Evolutionary conservation across 2,329 filamentous ascomycete species (phyloP).

Genomic region (Onygenales sp.): DNA sequence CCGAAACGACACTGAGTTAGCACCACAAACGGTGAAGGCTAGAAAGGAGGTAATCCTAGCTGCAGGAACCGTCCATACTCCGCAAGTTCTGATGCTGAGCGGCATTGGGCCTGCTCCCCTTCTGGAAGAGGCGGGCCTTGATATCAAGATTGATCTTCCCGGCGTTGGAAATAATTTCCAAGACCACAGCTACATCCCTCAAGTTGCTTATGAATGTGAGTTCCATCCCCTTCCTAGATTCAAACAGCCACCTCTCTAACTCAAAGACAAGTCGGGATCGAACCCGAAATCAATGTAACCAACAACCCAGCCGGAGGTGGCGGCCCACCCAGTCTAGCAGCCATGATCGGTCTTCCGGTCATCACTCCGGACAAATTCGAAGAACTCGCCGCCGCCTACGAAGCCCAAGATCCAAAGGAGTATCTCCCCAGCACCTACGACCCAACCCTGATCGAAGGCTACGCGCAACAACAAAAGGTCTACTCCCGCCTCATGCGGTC

Average conservation of each 20-base stretch:
- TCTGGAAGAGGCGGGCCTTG: constrained; percentile 29
- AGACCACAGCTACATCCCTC: constrained; percentile 13
- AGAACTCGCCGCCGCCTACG: background rate
- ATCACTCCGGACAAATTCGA: background rate
- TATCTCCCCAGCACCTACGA: background rate
- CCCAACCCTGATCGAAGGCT: background rate
- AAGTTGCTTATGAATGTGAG: constrained; percentile 5
- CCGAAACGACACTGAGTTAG: background rate
- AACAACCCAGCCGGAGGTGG: background rate
- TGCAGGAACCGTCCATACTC: constrained; percentile 31
- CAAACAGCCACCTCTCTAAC: background rate
- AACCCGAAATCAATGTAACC: background rate
- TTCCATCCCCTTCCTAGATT: background rate
- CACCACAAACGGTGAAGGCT: background rate
- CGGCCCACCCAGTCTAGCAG: background rate
- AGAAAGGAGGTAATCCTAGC: constrained; percentile 31
- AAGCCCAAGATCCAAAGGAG: constrained; percentile 1
- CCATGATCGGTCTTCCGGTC: constrained; percentile 1
- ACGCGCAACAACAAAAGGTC: constrained; percentile 1
- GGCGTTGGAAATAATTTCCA: constrained; percentile 35
- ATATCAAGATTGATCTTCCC: constrained; percentile 34
- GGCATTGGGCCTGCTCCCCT: constrained; percentile 34
- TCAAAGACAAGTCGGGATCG: background rate
- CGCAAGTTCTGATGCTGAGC: constrained; percentile 39
- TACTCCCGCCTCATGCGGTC: background rate